Evolutionary conservation across 2,329 filamentous ascomycete genomes (phyloP).

Genomic region (Aspergillus sp.): DNA sequence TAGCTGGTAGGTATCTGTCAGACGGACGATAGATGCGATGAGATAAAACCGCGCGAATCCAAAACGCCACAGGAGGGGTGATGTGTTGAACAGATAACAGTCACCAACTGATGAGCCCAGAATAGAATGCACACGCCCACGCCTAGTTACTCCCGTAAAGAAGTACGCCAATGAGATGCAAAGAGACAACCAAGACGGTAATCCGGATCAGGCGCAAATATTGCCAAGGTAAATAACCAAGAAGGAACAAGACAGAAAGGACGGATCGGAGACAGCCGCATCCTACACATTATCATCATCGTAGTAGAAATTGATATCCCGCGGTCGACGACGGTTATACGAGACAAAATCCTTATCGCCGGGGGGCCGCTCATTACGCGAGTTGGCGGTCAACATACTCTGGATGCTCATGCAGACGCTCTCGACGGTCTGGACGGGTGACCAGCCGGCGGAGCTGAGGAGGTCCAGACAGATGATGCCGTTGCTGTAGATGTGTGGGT

Average conservation of each 20-base stretch:
- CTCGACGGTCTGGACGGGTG: slow-evolving; percentile 94
- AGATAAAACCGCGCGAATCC: too few species aligned
- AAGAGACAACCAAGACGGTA: too few species aligned
- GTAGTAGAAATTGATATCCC: slow-evolving; percentile 91
- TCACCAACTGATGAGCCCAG: too few species aligned
- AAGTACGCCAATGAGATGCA: too few species aligned
- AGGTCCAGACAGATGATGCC: slow-evolving; percentile 98
- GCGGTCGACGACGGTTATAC: slow-evolving; percentile 72
- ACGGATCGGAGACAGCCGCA: background rate
- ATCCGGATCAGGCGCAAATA: background rate
- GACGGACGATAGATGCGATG: too few species aligned
- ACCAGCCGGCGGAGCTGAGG: slow-evolving; percentile 85
- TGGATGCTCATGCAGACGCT: slow-evolving; percentile 96
- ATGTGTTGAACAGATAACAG: too few species aligned
- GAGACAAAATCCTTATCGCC: slow-evolving; percentile 88
- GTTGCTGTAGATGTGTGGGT: slow-evolving; percentile 97
- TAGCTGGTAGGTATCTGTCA: too few species aligned
- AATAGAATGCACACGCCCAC: too few species aligned
- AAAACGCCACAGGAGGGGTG: too few species aligned
- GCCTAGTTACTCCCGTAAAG: too few species aligned
- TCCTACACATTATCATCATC: slow-evolving; percentile 76
- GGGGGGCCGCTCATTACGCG: slow-evolving; percentile 82
- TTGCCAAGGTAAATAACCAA: background rate
- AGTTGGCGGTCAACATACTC: slow-evolving; percentile 96
- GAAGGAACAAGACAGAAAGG: background rate